A percentile compares a stretch with the other conserved stretches of the same genome.
Evolutionary conservation across 2,329 filamentous ascomycete species (phyloP).

Genomic region (Colletotrichum sp.): DNA sequence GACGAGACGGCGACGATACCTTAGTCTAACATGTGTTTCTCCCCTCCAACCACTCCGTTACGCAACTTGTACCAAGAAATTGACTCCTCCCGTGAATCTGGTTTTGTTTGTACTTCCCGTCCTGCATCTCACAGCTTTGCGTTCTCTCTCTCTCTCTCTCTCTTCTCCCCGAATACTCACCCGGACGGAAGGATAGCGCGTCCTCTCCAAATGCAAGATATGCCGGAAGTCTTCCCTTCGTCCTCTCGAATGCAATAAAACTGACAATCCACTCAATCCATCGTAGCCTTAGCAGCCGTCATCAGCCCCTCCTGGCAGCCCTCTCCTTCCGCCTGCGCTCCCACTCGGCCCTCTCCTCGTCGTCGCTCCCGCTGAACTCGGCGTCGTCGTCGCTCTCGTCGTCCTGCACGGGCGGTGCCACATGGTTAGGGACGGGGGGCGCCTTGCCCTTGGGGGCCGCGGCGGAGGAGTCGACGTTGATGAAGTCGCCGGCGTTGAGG

Average conservation of each 20-base stretch:
- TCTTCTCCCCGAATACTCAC: not conserved
- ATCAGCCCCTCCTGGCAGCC: constrained; percentile 29
- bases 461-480: constrained; percentile 40
- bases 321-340: constrained; percentile 56
- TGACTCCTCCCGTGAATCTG: not conserved
- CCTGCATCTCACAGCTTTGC: not conserved
- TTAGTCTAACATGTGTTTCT: not conserved
- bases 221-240: not conserved
- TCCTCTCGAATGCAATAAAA: not conserved
- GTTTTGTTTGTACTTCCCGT: not conserved
- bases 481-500: constrained; percentile 64
- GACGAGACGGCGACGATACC: not conserved
- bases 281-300: not conserved
- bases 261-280: not conserved
- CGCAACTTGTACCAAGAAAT: not conserved
- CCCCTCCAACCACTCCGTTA: not conserved
- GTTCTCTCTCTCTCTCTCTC: not conserved
- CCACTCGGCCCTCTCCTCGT: constrained; percentile 68
- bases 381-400: constrained; percentile 54
- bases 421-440: constrained; percentile 24
- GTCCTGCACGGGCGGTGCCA: not conserved
- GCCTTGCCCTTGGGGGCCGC: constrained; percentile 9
- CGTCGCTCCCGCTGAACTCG: constrained; percentile 69
- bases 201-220: not conserved
- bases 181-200: not conserved